Conservation (phyloP, 257 asterid species). For the Nicotiana attenuata region DNA sequence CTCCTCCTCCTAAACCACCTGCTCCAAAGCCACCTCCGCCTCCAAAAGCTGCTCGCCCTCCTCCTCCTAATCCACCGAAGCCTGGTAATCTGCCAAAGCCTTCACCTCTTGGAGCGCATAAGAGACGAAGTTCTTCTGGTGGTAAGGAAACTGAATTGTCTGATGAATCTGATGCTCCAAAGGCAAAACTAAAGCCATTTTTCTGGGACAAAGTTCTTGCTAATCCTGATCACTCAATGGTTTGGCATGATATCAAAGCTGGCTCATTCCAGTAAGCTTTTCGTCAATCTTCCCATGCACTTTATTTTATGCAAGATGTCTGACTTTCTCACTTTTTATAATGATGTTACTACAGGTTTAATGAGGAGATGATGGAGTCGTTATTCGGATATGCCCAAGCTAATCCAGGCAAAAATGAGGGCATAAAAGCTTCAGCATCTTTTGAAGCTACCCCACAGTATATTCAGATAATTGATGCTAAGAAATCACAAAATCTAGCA, state of each 20-base stretch:
- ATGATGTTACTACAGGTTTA: conserved; percentile 41
- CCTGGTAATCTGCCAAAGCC: conserved; percentile 35
- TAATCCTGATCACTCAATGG: conserved; percentile 83
- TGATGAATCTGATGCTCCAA: conserved; percentile 59
- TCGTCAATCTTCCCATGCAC: background rate
- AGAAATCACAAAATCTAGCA: conserved; percentile 78
- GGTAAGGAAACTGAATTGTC: conserved; percentile 33
- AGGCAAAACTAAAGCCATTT: conserved; percentile 84
- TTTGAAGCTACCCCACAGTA: conserved; percentile 43
- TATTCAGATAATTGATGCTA: conserved; percentile 79
- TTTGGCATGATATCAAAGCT: conserved; percentile 86
- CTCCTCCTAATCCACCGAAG: conserved; percentile 69
- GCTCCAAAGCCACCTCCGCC: conserved; percentile 88
- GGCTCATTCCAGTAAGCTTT: conserved; percentile 91
- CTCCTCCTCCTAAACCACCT: conserved; percentile 56
- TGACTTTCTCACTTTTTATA: background rate
- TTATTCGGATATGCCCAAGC: conserved; percentile 64
- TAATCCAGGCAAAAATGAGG: conserved; percentile 41
- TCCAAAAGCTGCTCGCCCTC: conserved; percentile 47
- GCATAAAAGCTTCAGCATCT: conserved; percentile 31
- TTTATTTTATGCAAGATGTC: background rate
- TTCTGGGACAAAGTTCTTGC: conserved; percentile 98
- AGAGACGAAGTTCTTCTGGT: conserved; percentile 30
- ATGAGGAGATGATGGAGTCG: conserved; percentile 92
- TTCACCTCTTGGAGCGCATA: conserved; percentile 44